Evolutionary conservation across 352 stramenopile species (phyloP).

Genomic region (Phytophthora pluvialis): DNA sequence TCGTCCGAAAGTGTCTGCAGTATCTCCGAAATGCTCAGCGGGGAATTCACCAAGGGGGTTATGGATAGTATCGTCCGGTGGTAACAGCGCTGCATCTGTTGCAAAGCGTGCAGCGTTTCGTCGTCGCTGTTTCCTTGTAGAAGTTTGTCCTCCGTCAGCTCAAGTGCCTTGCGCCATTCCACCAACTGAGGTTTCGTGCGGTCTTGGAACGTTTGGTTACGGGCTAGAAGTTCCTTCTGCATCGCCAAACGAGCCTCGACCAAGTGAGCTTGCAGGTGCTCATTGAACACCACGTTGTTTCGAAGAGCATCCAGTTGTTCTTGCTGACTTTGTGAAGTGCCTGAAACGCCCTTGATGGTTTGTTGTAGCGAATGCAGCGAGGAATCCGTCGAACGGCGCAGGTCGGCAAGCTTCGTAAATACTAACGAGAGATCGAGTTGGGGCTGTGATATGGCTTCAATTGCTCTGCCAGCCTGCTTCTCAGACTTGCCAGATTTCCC

Average conservation of each 20-base stretch:
- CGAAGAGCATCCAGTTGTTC: conserved; percentile 59
- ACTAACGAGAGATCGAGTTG: conserved; percentile 81
- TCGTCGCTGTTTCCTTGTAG: conserved; percentile 57
- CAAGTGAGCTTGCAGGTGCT: conserved; percentile 61
- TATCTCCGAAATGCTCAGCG: conserved; percentile 63
- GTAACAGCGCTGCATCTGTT: conserved; percentile 71
- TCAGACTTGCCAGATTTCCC: conserved; percentile 18
- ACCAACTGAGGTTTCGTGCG: conserved; percentile 66
- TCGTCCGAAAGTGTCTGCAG: conserved; percentile 62
- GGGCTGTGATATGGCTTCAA: conserved; percentile 19
- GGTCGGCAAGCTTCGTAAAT: conserved; percentile 80
- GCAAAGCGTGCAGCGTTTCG: conserved; percentile 63
- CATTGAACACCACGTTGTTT: conserved; percentile 57
- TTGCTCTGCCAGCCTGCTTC: conserved; percentile 7
- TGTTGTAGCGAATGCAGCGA: conserved; percentile 63
- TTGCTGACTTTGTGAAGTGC: conserved; percentile 51
- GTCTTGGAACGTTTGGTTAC: conserved; percentile 75
- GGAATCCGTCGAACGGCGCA: conserved; percentile 65
- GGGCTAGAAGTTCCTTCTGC: conserved; percentile 73
- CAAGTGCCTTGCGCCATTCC: conserved; percentile 72
- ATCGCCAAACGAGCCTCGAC: conserved; percentile 62
- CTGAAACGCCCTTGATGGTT: conserved; percentile 50
- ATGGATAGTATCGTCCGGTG: conserved; percentile 68
- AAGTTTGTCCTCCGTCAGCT: conserved; percentile 72
- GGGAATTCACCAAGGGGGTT: conserved; percentile 61